phyloP scores from a whole-genome alignment of 768 basidiomycete species.

The Cubamyces lactineus region DNA sequence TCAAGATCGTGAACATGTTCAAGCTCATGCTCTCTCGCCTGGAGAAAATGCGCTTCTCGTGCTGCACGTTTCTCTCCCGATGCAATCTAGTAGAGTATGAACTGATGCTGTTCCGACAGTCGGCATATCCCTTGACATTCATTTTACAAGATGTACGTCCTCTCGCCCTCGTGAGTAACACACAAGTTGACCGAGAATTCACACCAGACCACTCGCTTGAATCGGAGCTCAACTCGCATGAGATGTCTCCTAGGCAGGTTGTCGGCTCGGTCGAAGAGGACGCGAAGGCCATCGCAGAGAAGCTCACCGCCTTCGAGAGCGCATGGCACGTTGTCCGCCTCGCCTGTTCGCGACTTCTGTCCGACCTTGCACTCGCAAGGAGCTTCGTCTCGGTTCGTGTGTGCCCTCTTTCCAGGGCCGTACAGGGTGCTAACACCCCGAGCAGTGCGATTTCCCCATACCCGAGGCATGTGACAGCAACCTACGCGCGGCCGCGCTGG shows the following conservation, averaged over 20 bases:
- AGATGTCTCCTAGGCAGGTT: conserved; percentile 16
- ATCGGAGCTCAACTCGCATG: conserved; percentile 8
- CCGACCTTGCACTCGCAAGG: conserved; percentile 31
- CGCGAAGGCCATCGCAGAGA: conserved; percentile 26
- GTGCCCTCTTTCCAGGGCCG: neutral
- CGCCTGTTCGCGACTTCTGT: conserved; percentile 27
- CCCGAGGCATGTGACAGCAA: conserved; percentile 28
- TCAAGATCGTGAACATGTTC: conserved; percentile 29
- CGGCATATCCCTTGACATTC: conserved; percentile 26
- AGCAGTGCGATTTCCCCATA: conserved; percentile 17
- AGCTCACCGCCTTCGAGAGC: conserved; percentile 33
- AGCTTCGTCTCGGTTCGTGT: conserved; percentile 25
- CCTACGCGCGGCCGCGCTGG: conserved; percentile 24
- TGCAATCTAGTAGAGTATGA: neutral
- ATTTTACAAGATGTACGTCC: conserved; percentile 20
- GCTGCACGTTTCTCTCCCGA: conserved; percentile 7
- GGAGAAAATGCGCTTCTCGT: conserved; percentile 30
- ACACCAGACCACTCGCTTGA: conserved; percentile 14
- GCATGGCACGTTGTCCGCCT: conserved; percentile 35
- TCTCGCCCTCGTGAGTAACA: too few relatives aligned
- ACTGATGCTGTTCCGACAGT: conserved; percentile 9
- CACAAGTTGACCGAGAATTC: neutral
- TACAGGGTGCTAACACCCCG: neutral
- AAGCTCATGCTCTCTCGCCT: conserved; percentile 30
- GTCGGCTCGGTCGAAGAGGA: conserved; percentile 21